Percentiles rank a stretch among this genome's conserved stretches.
phyloP scores from a whole-genome alignment of 768 basidiomycete species.

The Trametes cinnabarina region DNA sequence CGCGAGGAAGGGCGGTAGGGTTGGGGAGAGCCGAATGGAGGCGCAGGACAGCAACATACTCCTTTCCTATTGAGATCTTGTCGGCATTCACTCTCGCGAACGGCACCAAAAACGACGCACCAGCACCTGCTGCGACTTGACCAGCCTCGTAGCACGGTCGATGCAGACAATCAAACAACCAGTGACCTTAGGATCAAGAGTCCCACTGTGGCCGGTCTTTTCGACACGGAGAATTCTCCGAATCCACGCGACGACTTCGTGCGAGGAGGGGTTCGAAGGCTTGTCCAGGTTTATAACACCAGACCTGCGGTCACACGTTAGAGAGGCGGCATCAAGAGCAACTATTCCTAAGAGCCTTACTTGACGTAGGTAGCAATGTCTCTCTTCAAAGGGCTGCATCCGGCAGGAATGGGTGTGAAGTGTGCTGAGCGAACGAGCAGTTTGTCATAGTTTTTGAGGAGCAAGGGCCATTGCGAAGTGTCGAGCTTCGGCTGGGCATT shows the following conservation, averaged over 20 bases:
- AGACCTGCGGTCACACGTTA: constrained; percentile 52
- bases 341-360: constrained; percentile 37
- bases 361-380: constrained; percentile 92
- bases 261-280: constrained; percentile 97
- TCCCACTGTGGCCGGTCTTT: constrained; percentile 99
- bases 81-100: neutral
- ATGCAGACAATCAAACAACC: constrained; percentile 99
- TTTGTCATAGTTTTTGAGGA: constrained; percentile 99
- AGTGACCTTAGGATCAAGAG: constrained; percentile 98
- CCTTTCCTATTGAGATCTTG: constrained; percentile 63
- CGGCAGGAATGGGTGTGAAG: constrained; percentile 96
- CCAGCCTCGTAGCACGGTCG: constrained; percentile 94
- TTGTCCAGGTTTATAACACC: constrained; percentile 99
- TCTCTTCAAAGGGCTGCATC: constrained; percentile 92
- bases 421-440: constrained; percentile 91
- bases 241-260: constrained; percentile 99
- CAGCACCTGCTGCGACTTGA: constrained; percentile 98
- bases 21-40: constrained; percentile 81
- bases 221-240: constrained; percentile 95
- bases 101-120: constrained; percentile 39
- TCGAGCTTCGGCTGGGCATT: constrained; percentile 71
- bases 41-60: constrained; percentile 96
- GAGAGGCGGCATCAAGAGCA: neutral
- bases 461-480: constrained; percentile 96
- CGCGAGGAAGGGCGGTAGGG: constrained; percentile 85